A percentile compares a stretch with the other conserved stretches of the same genome.
phyloP scores from a whole-genome alignment of 177 flowering plant genomes.

The Vitis hybrid region DNA sequence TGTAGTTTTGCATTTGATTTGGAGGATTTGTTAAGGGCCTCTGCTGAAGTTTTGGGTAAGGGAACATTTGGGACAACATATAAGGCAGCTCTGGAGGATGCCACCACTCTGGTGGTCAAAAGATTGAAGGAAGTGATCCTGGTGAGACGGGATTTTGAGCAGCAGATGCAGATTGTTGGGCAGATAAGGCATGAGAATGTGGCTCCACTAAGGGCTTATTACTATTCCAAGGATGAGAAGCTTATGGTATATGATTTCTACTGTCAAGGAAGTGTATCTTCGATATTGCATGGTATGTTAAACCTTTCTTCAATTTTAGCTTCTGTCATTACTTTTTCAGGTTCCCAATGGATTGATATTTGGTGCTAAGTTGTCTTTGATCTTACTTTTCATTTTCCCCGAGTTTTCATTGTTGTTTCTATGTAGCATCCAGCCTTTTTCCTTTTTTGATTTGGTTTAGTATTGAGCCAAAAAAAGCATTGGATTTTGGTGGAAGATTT shows the following conservation, averaged over 20 bases:
- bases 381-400: no score
- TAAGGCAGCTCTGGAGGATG: slow-evolving; percentile 76
- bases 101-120: slow-evolving; percentile 72
- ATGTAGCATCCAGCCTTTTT: no score
- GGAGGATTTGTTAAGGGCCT: slow-evolving; percentile 82
- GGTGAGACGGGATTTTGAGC: slow-evolving; percentile 74
- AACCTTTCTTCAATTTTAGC: neutral
- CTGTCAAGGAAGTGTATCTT: slow-evolving; percentile 67
- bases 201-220: slow-evolving; percentile 75
- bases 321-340: neutral
- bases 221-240: slow-evolving; percentile 94
- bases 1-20: slow-evolving; percentile 63
- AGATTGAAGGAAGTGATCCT: slow-evolving; percentile 69
- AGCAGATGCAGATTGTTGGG: slow-evolving; percentile 78
- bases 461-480: no score
- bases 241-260: slow-evolving; percentile 79
- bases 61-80: slow-evolving; percentile 79
- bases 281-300: slow-evolving; percentile 78
- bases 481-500: no score
- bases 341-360: no score
- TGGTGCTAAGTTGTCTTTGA: no score
- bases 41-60: slow-evolving; percentile 89
- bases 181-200: slow-evolving; percentile 78
- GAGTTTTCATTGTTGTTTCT: no score
- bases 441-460: no score